Evolutionary conservation across 345 rosid species (phyloP), one percentile per base, ranked within the genome.

Genomic region (Lumnitzera littorea): DNA sequence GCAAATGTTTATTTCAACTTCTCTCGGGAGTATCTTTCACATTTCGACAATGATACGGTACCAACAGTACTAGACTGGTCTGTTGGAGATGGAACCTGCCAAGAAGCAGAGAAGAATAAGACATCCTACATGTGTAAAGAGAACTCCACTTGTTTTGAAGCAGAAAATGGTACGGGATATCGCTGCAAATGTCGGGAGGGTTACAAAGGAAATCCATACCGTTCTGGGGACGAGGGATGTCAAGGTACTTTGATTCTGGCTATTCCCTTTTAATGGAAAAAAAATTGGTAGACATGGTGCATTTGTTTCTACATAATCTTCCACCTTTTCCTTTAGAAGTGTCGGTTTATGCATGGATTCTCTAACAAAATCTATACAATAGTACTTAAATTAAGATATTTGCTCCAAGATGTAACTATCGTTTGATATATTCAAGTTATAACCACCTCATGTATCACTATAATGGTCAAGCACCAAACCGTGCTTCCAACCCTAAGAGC

Each of bases 1-100:
- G 62, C 48, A 29, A 56, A 67, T 8, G 58, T 15, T 51, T 14
- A 9, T 16, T 72, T 72, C 51, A 57, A 24, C 20, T 72, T 72
- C 64, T 47, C 65, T 9, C 15, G 25, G 8, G 55, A 15, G 3
- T 12, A 49, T 48, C 61, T 72, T 27, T 2, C 14, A 12, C 25
- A 0, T 24, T 24, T 0, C 3, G 11, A 14, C 2, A 9, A 15
- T 0, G 2, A 27, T 15, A 5, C 49, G 12, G 36, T 64, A 3
- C 72, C 72, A 0, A 0, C 49, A 47, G 70, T 69, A 17, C 51
- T 72, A 0, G 76, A 72, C 48, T 72, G 75, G 75, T n/a, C 64
- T 2, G 29, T 71, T 7, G 66, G 70, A 15, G n/a, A 46, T 3
- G 54, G 61, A 41, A 72, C 61, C 1, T 72, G 76, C 27, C 53